Conservation (phyloP, 345 rosid species). For the Noccaea bulbosa region DNA sequence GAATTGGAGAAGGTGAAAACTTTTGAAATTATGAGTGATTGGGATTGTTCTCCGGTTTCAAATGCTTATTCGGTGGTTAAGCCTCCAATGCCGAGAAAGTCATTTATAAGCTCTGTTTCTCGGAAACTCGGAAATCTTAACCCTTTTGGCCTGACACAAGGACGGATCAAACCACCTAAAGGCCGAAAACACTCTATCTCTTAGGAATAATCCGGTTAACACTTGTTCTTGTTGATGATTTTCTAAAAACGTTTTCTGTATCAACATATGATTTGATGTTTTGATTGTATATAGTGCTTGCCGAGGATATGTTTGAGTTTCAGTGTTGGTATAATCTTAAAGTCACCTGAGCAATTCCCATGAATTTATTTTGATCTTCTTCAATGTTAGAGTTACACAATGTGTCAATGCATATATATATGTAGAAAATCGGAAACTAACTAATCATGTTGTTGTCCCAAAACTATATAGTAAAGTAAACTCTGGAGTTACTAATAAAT, state of each 20-base stretch:
- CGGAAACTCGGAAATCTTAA: conserved; percentile 70
- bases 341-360: too few species aligned
- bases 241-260: neutral
- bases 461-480: too few species aligned
- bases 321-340: too few species aligned
- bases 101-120: conserved; percentile 67
- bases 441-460: too few species aligned
- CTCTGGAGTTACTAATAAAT: too few species aligned
- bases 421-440: too few species aligned
- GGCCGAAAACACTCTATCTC: conserved; percentile 82
- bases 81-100: conserved; percentile 74
- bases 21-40: conserved; percentile 31
- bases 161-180: conserved; percentile 57
- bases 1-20: conserved; percentile 52
- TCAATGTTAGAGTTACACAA: too few species aligned
- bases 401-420: too few species aligned
- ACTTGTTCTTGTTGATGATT: conserved; percentile 8
- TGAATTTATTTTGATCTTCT: too few species aligned
- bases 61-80: conserved; percentile 57
- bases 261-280: neutral
- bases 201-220: conserved; percentile 26
- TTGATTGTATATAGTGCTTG: neutral
- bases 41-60: conserved; percentile 23
- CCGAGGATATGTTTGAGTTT: too few species aligned
- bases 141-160: conserved; percentile 63